Evolutionary conservation across 495 filamentous ascomycete species (phyloP).

Genomic region (Penicillium daleae): DNA sequence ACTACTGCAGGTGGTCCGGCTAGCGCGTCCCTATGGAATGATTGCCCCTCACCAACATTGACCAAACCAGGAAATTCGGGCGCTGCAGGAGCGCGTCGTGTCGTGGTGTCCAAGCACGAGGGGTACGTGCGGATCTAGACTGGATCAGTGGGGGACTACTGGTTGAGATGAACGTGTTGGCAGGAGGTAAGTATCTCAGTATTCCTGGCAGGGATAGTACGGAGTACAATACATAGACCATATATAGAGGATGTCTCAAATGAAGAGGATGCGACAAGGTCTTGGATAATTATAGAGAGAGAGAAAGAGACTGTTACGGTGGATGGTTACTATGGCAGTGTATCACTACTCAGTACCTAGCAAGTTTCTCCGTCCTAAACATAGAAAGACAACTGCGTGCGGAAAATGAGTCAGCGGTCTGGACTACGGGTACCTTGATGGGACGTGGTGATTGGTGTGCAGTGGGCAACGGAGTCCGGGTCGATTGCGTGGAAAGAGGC

Average conservation of each 20-base stretch:
- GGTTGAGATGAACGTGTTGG: too few species aligned
- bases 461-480: too few species aligned
- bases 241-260: not conserved
- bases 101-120: not conserved
- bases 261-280: not conserved
- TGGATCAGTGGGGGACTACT: not conserved
- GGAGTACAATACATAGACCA: not conserved
- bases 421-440: constrained; percentile 1
- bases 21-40: not conserved
- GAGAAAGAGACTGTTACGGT: not conserved
- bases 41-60: not conserved
- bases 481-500: not conserved
- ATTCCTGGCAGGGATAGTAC: not conserved
- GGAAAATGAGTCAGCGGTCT: constrained; percentile 21
- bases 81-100: not conserved
- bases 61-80: not conserved
- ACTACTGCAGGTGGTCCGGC: constrained; percentile 1
- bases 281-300: constrained; percentile 7
- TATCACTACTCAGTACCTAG: too few species aligned
- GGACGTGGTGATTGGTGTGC: not conserved
- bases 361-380: not conserved
- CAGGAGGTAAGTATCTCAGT: too few species aligned
- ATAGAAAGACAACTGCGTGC: not conserved
- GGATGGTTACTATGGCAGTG: not conserved
- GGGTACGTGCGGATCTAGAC: not conserved